A percentile compares a stretch with the other conserved stretches of the same genome.
These are phyloP conservation scores for Grammothele lineata DNA, from an alignment of 768 basidiomycete species.

Conservation along the genomic window DNA sequence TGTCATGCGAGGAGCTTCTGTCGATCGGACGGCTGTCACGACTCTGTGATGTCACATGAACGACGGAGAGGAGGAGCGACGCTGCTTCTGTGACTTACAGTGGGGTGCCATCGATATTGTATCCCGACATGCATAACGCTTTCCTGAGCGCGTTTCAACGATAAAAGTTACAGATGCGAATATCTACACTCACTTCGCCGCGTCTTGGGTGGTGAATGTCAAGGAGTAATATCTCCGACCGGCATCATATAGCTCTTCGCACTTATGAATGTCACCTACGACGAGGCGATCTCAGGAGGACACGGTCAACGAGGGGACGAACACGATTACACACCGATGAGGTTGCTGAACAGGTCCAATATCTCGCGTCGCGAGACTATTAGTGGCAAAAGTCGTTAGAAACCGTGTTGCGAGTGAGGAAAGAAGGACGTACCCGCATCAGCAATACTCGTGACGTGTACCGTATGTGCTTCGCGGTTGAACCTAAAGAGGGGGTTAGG, in stretches of 20 bases:
- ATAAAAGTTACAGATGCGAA: slow-evolving; percentile 3
- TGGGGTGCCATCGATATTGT: slow-evolving; percentile 47
- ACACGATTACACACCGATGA: slow-evolving; percentile 45
- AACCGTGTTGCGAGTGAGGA: not conserved
- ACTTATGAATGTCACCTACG: slow-evolving; percentile 47
- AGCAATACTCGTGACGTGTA: slow-evolving; percentile 42
- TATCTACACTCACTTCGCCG: slow-evolving; percentile 42
- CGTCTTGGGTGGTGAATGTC: slow-evolving; percentile 48
- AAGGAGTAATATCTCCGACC: slow-evolving; percentile 44
- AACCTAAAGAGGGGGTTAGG: slow-evolving; percentile 31
- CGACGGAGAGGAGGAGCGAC: not conserved
- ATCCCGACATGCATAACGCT: slow-evolving; percentile 64
- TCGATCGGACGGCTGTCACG: slow-evolving; percentile 18
- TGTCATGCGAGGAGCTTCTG: slow-evolving; percentile 16
- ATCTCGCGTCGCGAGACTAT: slow-evolving; percentile 44
- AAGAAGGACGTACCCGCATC: slow-evolving; percentile 26
- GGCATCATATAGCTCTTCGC: slow-evolving; percentile 17
- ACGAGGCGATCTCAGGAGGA: not conserved
- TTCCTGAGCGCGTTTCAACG: slow-evolving; percentile 38
- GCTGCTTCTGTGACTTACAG: slow-evolving; percentile 44
- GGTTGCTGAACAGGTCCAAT: slow-evolving; percentile 49
- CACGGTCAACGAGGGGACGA: not conserved
- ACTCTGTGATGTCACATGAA: slow-evolving; percentile 2
- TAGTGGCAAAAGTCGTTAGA: not conserved
- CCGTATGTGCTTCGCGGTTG: slow-evolving; percentile 37